A percentile compares a stretch with the other conserved stretches of the same genome.
Conservation (phyloP, 2,329 filamentous ascomycete genomes). For the Sclerotiophoma versabilis region DNA sequence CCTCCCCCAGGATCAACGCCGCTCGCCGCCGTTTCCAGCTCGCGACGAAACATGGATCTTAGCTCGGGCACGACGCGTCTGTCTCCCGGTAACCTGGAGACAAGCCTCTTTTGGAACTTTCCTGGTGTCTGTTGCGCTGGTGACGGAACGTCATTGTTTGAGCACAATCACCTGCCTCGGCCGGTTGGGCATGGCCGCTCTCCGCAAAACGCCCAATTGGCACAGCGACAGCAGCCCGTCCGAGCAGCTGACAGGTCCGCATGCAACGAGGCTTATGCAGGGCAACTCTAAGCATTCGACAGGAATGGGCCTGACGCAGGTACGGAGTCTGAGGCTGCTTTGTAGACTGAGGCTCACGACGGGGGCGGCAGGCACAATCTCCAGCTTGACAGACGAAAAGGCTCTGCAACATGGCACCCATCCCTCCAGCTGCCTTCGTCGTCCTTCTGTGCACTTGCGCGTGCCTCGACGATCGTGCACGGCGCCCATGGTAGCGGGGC, state of each 20-base stretch:
- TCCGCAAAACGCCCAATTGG: conserved; percentile 20
- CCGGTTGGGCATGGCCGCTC: neutral
- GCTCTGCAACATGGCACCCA: conserved; percentile 1
- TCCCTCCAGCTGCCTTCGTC: neutral
- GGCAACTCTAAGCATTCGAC: conserved; percentile 9
- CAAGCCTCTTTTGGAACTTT: neutral
- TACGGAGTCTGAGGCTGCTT: conserved; percentile 9
- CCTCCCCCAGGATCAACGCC: conserved; percentile 14
- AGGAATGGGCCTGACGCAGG: conserved; percentile 22
- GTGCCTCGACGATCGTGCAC: conserved; percentile 15
- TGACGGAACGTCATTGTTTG: conserved; percentile 7
- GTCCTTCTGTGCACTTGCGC: conserved; percentile 5
- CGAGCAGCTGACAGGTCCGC: conserved; percentile 18
- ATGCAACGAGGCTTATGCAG: conserved; percentile 25
- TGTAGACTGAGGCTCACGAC: neutral
- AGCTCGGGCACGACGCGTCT: conserved; percentile 1
- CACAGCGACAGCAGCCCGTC: conserved; percentile 14
- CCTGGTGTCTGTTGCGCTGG: conserved; percentile 3
- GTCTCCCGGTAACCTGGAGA: conserved; percentile 9
- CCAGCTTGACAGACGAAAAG: neutral
- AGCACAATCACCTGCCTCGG: neutral
- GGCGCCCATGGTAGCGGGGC: no score
- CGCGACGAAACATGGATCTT: conserved; percentile 10
- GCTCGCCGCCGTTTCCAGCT: conserved; percentile 6
- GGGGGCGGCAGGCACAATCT: neutral